Conservation (phyloP, 371 early-diverging fungal genomes). For the Circinella umbellata region DNA sequence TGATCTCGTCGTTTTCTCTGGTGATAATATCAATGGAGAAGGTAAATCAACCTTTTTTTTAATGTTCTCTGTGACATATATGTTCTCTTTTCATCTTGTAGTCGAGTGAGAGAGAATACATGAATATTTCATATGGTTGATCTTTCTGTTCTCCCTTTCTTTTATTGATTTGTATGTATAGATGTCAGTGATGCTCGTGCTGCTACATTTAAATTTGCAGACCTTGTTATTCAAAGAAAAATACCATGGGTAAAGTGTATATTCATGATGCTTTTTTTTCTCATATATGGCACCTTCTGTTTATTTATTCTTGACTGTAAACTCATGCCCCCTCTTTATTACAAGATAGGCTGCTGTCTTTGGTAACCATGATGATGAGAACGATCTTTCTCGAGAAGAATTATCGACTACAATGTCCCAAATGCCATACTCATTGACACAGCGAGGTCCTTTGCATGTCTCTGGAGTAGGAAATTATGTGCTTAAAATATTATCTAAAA, state of each 20-base stretch:
- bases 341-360: slow-evolving; percentile 47
- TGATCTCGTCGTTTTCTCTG: slow-evolving; percentile 59
- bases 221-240: slow-evolving; percentile 46
- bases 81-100: too few relatives aligned
- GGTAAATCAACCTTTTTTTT: background rate
- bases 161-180: background rate
- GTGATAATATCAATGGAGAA: slow-evolving; percentile 55
- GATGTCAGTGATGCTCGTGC: slow-evolving; percentile 36
- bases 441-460: slow-evolving; percentile 47
- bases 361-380: slow-evolving; percentile 63
- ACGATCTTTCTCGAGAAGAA: slow-evolving; percentile 55
- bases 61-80: background rate
- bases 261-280: background rate
- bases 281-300: too few relatives aligned
- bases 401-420: slow-evolving; percentile 46
- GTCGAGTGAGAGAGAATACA: too few relatives aligned
- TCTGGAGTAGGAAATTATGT: slow-evolving; percentile 59
- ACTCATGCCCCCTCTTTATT: background rate
- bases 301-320: background rate
- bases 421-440: slow-evolving; percentile 51
- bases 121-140: too few relatives aligned
- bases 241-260: slow-evolving; percentile 50
- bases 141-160: background rate
- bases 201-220: slow-evolving; percentile 53
- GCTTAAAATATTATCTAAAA: slow-evolving; percentile 34